phyloP scores from a whole-genome alignment of 306 rosid genomes.

The Boehmeria nivea region DNA sequence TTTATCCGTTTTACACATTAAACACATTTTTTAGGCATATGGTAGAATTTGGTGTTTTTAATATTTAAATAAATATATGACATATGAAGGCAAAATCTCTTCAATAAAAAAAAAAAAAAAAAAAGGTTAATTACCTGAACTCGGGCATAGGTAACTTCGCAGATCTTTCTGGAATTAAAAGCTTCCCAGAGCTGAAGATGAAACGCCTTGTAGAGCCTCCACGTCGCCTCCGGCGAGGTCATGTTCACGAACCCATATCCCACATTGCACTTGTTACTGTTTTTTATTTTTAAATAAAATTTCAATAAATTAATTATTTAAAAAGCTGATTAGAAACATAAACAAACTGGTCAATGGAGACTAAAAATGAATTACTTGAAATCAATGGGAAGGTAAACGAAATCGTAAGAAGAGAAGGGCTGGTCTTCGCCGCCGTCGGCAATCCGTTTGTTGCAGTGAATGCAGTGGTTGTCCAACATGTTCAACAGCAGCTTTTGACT shows the following conservation, averaged over 20 bases:
- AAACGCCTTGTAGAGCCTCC: constrained; percentile 81
- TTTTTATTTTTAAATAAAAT: neutral
- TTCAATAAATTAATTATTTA: too few relatives aligned
- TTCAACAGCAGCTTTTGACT: constrained; percentile 83
- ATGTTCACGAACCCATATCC: constrained; percentile 97
- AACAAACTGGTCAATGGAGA: neutral
- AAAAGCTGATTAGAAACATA: too few relatives aligned
- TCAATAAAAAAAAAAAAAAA: neutral
- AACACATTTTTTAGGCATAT: too few relatives aligned
- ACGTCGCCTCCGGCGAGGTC: constrained; percentile 78
- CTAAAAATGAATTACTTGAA: constrained; percentile 48
- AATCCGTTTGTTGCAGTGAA: constrained; percentile 76
- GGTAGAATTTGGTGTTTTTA: too few relatives aligned
- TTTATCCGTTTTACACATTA: too few relatives aligned
- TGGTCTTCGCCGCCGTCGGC: constrained; percentile 36
- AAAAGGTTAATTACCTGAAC: constrained; percentile 53
- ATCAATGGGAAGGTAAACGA: constrained; percentile 93
- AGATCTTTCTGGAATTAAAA: constrained; percentile 84
- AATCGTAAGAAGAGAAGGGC: constrained; percentile 78
- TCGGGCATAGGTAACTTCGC: constrained; percentile 83
- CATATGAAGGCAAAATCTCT: too few relatives aligned
- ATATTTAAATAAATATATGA: too few relatives aligned
- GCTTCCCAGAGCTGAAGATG: constrained; percentile 94
- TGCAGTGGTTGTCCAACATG: constrained; percentile 96
- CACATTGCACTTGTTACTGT: constrained; percentile 94